These are phyloP conservation scores for Fraxinus pennsylvanica DNA, from an alignment of 257 asterid genomes.

Conservation along the genomic window DNA sequence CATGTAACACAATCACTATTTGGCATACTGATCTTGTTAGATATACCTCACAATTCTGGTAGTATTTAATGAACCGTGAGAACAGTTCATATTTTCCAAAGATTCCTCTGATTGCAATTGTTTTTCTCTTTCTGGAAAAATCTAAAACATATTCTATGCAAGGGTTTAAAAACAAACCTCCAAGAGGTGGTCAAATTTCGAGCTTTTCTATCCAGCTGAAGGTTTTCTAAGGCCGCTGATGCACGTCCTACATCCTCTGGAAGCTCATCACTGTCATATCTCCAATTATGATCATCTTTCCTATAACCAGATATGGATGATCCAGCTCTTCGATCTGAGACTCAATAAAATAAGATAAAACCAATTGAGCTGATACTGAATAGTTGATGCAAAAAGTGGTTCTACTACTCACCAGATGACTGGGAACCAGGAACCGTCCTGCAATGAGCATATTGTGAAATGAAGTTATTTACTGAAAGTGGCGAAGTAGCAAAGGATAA, in stretches of 20 bases:
- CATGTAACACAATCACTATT: background rate
- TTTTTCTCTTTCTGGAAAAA: background rate
- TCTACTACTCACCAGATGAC: slow-evolving; percentile 67
- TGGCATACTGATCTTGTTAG: background rate
- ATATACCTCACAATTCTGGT: background rate
- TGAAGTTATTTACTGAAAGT: background rate
- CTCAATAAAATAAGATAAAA: slow-evolving; percentile 12
- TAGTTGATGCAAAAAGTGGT: slow-evolving; percentile 16
- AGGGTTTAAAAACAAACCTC: slow-evolving; percentile 60
- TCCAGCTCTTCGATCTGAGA: slow-evolving; percentile 80
- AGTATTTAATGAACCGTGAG: background rate
- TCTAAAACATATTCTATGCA: background rate
- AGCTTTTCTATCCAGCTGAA: slow-evolving; percentile 93
- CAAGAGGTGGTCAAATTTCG: slow-evolving; percentile 79
- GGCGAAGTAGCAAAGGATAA: background rate
- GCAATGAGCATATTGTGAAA: slow-evolving; percentile 19
- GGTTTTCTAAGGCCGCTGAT: slow-evolving; percentile 88
- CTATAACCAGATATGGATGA: slow-evolving; percentile 83
- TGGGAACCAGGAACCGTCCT: slow-evolving; percentile 19
- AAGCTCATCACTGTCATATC: slow-evolving; percentile 73
- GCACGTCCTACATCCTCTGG: slow-evolving; percentile 77
- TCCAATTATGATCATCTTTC: slow-evolving; percentile 89
- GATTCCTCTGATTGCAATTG: background rate
- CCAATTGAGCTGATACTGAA: background rate
- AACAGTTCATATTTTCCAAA: background rate